A percentile compares a stretch with the other conserved stretches of the same genome.
Evolutionary conservation across 805 yeast species (phyloP).

Genomic region (Wickerhamiella hasegawae): DNA sequence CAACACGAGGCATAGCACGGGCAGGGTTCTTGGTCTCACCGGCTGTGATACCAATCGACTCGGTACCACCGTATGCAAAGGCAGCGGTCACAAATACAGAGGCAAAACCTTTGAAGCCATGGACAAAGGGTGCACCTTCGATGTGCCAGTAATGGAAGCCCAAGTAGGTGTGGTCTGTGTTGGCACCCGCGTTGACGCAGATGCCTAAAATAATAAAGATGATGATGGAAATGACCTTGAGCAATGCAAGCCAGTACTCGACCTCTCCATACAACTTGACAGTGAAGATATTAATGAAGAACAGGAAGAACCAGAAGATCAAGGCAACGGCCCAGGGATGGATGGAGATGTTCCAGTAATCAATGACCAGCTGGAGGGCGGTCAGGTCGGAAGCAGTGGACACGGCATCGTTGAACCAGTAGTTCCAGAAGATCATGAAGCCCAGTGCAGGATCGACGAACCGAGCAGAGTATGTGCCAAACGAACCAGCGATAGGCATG

Average conservation of each 20-base stretch:
- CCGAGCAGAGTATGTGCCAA: slow-evolving; percentile 33
- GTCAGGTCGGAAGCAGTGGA: slow-evolving; percentile 33
- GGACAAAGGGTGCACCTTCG: slow-evolving; percentile 29
- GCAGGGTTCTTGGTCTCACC: slow-evolving; percentile 46
- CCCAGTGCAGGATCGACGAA: slow-evolving; percentile 37
- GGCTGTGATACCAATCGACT: slow-evolving; percentile 41
- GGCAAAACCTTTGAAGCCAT: slow-evolving; percentile 28
- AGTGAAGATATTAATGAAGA: slow-evolving; percentile 31
- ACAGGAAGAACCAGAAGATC: slow-evolving; percentile 36
- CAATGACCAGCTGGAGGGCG: slow-evolving; percentile 30
- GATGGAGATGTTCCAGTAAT: slow-evolving; percentile 30
- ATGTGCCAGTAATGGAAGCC: slow-evolving; percentile 42
- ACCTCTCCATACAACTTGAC: slow-evolving; percentile 40
- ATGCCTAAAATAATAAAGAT: slow-evolving; percentile 47
- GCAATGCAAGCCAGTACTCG: slow-evolving; percentile 52
- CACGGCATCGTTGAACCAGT: slow-evolving; percentile 37
- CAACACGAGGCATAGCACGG: slow-evolving; percentile 41
- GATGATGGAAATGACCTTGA: slow-evolving; percentile 48
- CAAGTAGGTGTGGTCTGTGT: slow-evolving; percentile 28
- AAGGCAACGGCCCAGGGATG: slow-evolving; percentile 36
- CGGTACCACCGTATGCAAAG: slow-evolving; percentile 43
- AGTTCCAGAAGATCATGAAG: slow-evolving; percentile 34
- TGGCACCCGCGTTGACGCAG: slow-evolving; percentile 41
- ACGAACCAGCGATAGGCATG: slow-evolving; percentile 39
- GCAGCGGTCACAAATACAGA: slow-evolving; percentile 41